Conservation (phyloP, 176 grass and related monocot genomes). For the Miscanthus lutarioriparius region DNA sequence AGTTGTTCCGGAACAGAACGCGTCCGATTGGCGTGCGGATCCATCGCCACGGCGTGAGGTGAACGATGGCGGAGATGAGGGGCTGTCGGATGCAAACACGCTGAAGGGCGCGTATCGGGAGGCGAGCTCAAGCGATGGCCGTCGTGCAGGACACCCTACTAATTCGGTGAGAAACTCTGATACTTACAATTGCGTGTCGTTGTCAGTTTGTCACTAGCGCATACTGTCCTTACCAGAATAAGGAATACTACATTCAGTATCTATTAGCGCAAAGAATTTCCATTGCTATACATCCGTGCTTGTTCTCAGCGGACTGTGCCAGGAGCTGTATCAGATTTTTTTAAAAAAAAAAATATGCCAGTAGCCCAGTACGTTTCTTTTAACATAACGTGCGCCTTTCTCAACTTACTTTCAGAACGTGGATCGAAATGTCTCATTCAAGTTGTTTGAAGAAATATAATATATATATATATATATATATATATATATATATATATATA, state of each 20-base stretch:
- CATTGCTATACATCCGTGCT: neutral
- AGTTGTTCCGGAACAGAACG: neutral
- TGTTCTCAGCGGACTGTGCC: neutral
- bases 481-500: neutral
- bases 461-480: neutral
- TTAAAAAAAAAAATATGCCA: neutral
- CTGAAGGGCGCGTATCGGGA: neutral
- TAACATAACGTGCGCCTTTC: neutral
- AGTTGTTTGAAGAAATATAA: neutral
- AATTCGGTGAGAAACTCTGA: constrained; percentile 20
- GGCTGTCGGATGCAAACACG: neutral
- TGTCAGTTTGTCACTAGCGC: neutral
- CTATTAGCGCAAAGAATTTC: neutral
- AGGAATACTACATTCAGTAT: neutral
- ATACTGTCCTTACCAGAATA: neutral
- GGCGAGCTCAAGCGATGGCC: constrained; percentile 8
- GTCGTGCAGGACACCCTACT: neutral
- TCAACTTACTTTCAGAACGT: neutral
- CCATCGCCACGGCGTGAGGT: neutral
- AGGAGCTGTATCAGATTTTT: neutral
- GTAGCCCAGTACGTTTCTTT: neutral
- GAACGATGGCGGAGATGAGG: neutral
- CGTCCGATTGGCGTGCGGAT: constrained; percentile 18
- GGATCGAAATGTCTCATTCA: neutral
- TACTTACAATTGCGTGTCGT: neutral